These are phyloP conservation scores for Discostella stelligeroides DNA, from an alignment of 108 stramenopile genomes.

Conservation along the genomic window DNA sequence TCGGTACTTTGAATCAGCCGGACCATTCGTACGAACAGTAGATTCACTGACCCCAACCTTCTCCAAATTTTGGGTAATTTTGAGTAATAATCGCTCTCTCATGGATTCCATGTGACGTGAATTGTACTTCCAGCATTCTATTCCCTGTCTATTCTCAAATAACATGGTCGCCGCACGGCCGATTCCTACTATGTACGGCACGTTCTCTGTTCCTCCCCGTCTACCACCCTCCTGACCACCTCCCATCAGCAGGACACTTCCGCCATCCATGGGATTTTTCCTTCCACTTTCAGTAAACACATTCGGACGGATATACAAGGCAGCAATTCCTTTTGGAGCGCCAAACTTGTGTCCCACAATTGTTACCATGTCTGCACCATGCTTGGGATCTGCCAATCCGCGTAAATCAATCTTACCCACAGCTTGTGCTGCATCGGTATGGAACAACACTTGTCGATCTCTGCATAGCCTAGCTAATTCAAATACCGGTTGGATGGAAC, in stretches of 20 bases:
- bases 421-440: constrained; percentile 97
- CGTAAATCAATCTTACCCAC: constrained; percentile 89
- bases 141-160: constrained; percentile 14
- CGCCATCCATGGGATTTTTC: constrained; percentile 45
- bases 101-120: constrained; percentile 66
- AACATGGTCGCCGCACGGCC: constrained; percentile 77
- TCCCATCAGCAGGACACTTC: constrained; percentile 64
- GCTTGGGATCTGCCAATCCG: constrained; percentile 44
- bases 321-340: constrained; percentile 95
- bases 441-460: constrained; percentile 76
- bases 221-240: constrained; percentile 88
- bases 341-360: constrained; percentile 98
- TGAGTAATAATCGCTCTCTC: constrained; percentile 64
- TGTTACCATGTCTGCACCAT: constrained; percentile 90
- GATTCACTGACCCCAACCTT: constrained; percentile 5
- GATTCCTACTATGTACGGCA: constrained; percentile 90
- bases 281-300: constrained; percentile 56
- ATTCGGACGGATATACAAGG: constrained; percentile 82
- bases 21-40: constrained; percentile 78
- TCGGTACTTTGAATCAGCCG: constrained; percentile 54
- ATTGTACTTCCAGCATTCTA: constrained; percentile 46
- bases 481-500: constrained; percentile 89
- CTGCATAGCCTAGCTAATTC: constrained; percentile 76
- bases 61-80: constrained; percentile 51
- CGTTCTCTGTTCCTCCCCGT: constrained; percentile 96